These are phyloP conservation scores for Phaeodactylum tricornutum DNA, from an alignment of 108 stramenopile species.

Conservation along the genomic window DNA sequence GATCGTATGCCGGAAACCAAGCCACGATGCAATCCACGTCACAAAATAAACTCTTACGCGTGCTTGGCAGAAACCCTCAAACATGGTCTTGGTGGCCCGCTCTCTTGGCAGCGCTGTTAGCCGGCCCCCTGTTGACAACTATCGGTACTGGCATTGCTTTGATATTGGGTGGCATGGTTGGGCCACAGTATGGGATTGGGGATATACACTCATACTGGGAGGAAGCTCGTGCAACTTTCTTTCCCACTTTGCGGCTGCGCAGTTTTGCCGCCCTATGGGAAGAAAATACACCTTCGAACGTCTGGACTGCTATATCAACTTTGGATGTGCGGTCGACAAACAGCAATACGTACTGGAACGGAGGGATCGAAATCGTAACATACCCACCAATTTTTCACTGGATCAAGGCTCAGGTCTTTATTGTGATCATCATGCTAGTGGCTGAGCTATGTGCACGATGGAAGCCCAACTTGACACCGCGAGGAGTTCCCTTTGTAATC, in stretches of 20 bases:
- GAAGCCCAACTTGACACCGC: slow-evolving; percentile 50
- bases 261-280: neutral
- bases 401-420: slow-evolving; percentile 50
- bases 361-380: slow-evolving; percentile 54
- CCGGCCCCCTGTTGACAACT: slow-evolving; percentile 59
- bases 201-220: slow-evolving; percentile 21
- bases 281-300: neutral
- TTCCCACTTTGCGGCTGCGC: slow-evolving; percentile 37
- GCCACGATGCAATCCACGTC: slow-evolving; percentile 71
- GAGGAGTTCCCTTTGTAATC: slow-evolving; percentile 65
- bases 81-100: slow-evolving; percentile 60
- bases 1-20: slow-evolving; percentile 68
- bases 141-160: slow-evolving; percentile 53
- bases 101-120: slow-evolving; percentile 51
- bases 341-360: slow-evolving; percentile 23
- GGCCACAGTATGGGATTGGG: slow-evolving; percentile 58
- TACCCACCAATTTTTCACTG: slow-evolving; percentile 57
- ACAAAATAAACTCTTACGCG: slow-evolving; percentile 58
- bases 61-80: slow-evolving; percentile 53
- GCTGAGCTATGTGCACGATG: slow-evolving; percentile 46
- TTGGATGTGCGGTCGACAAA: slow-evolving; percentile 25
- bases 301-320: slow-evolving; percentile 8
- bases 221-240: slow-evolving; percentile 32
- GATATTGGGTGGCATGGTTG: slow-evolving; percentile 48
- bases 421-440: slow-evolving; percentile 53